Evolutionary conservation across 805 yeast genomes (phyloP).

Genomic region (Ogataea degrootiae): DNA sequence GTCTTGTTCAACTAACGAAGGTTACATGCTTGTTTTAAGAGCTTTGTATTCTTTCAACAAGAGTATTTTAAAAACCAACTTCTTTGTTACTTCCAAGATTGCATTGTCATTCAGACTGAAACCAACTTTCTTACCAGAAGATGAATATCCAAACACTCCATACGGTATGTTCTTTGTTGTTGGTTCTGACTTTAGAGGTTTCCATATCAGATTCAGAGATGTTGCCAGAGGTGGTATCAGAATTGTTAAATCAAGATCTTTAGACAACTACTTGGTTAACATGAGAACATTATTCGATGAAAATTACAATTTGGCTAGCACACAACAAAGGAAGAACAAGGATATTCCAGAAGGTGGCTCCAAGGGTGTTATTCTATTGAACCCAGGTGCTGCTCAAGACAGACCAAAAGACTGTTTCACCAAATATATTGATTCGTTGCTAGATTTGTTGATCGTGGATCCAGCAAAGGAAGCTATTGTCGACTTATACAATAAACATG

Average conservation of each 20-base stretch:
- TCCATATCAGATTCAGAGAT: slow-evolving; percentile 95
- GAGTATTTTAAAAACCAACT: slow-evolving; percentile 87
- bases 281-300: slow-evolving; percentile 90
- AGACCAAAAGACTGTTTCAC: slow-evolving; percentile 81
- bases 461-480: slow-evolving; percentile 75
- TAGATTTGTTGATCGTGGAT: slow-evolving; percentile 76
- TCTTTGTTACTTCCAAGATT: slow-evolving; percentile 88
- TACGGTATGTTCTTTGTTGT: slow-evolving; percentile 94
- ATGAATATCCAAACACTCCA: slow-evolving; percentile 90
- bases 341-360: slow-evolving; percentile 99
- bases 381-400: slow-evolving; percentile 68
- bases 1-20: slow-evolving; percentile 76
- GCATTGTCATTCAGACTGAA: slow-evolving; percentile 90
- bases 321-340: slow-evolving; percentile 95
- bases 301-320: slow-evolving; percentile 90
- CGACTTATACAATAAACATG: slow-evolving; percentile 78
- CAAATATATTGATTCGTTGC: slow-evolving; percentile 86
- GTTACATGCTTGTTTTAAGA: slow-evolving; percentile 69
- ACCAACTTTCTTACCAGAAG: slow-evolving; percentile 75
- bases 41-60: slow-evolving; percentile 83
- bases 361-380: slow-evolving; percentile 87
- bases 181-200: slow-evolving; percentile 95
- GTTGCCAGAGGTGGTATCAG: slow-evolving; percentile 98
- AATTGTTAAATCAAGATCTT: slow-evolving; percentile 81
- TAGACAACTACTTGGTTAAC: slow-evolving; percentile 80